Evolutionary conservation across 2,329 filamentous ascomycete species (phyloP), one percentile per base, ranked within the genome.

Genomic region (Rhynchosporium agropyri): DNA sequence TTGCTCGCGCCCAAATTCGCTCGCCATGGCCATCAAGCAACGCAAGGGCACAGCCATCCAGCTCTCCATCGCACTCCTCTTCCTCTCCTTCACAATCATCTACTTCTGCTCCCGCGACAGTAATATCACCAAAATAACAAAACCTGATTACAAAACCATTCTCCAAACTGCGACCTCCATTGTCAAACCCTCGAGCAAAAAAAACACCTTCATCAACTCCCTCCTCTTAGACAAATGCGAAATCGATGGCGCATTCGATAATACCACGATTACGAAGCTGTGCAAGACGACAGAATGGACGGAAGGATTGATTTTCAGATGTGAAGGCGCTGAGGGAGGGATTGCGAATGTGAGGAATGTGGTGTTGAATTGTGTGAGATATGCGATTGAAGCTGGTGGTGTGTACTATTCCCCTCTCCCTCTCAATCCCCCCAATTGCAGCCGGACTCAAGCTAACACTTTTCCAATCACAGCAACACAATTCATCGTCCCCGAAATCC

Each of bases 341-440:
- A 68, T 82, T 12, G 77, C 73, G 8, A 75, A 77, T 60, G 76
- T 80, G 28, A 76, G 79, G 63, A 79, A 79, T 65, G 77, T 76
- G 28, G 71, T 79, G 29, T 70, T 81, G 58, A 77, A 77, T 64
- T 81, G 80, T 68, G 69, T 82, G 26, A 75, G 79, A 43, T 76
- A 78, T 58, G 79, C 78, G 15, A 79, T 81, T 33, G 77, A 81
- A 71, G 77, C 78, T 48, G 80, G 80, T 57, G 79, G 79, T 75
- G 9, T 6, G 33, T 36, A 36, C 33, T 36, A 6, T 10, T 36
- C 33, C 65, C 67, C 69, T 76, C 28, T 66, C 69, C 59, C 29
- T 59, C 12, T 13, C 33, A 15, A 3, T 15, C 29, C 8, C 8
- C 20, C 20, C n/a, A 7, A 20, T n/a, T 45, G 13, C 7, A 20